A percentile compares a stretch with the other conserved stretches of the same genome.
phyloP scores from a whole-genome alignment of 768 basidiomycete genomes.

The Hydnomerulius pinastri region DNA sequence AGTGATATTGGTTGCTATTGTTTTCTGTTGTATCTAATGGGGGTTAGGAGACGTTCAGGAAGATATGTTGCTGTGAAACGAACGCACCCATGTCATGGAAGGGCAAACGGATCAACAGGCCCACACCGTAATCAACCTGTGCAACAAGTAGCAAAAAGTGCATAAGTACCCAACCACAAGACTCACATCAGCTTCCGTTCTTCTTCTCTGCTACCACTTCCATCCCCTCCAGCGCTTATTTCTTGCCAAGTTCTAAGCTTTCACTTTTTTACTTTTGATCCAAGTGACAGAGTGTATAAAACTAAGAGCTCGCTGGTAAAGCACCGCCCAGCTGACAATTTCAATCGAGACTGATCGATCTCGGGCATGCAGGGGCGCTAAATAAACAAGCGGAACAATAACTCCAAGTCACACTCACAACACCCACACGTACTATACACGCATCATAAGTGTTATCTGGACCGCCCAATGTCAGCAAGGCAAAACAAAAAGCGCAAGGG shows the following conservation, averaged over 20 bases:
- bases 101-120: neutral
- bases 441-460: constrained; percentile 3
- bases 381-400: neutral
- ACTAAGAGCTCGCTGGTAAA: neutral
- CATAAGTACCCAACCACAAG: neutral
- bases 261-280: too few species aligned
- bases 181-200: neutral
- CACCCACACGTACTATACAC: neutral
- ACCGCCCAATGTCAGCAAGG: constrained; percentile 51
- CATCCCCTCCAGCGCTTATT: neutral
- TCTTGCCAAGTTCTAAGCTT: neutral
- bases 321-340: neutral
- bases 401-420: neutral
- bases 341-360: constrained; percentile 10
- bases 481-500: constrained; percentile 67
- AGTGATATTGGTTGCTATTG: too few species aligned
- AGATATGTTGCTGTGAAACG: neutral
- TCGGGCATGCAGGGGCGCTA: neutral
- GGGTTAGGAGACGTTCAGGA: neutral
- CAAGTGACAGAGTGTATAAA: too few species aligned
- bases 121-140: constrained; percentile 1
- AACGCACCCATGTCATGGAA: neutral
- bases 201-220: constrained; percentile 4
- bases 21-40: neutral
- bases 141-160: neutral